A percentile compares a stretch with the other conserved stretches of the same genome.
These are phyloP conservation scores for Fraxinus angustifolia DNA, from an alignment of 305 asterid species.

Conservation along the genomic window DNA sequence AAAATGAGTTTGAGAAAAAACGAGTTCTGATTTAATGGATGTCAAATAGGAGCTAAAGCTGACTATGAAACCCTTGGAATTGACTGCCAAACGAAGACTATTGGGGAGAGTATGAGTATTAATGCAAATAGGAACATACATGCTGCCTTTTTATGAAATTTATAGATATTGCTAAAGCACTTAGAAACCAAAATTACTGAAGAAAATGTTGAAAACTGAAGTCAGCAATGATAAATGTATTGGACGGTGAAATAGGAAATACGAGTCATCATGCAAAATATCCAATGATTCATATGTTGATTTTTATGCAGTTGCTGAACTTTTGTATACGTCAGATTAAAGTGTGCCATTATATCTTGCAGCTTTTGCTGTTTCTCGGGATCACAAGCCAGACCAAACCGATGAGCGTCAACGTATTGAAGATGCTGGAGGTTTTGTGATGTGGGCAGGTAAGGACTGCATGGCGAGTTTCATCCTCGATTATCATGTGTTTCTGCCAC, in stretches of 20 bases:
- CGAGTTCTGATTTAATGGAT: no score
- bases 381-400: conserved; percentile 79
- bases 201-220: not conserved
- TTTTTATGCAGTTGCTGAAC: not conserved
- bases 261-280: not conserved
- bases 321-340: not conserved
- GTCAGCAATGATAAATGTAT: not conserved
- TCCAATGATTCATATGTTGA: not conserved
- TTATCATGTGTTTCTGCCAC: not conserved
- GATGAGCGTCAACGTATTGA: conserved; percentile 83
- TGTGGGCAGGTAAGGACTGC: conserved; percentile 70
- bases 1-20: no score
- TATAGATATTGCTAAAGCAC: not conserved
- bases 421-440: conserved; percentile 85
- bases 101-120: not conserved
- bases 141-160: not conserved
- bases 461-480: not conserved
- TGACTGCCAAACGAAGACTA: not conserved
- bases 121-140: not conserved
- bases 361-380: conserved; percentile 85
- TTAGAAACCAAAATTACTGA: not conserved
- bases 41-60: not conserved
- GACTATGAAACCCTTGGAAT: not conserved
- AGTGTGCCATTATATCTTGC: conserved; percentile 19
- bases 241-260: not conserved